Percentiles rank a stretch among this genome's conserved stretches.
Evolutionary conservation across 371 early-diverging fungal genomes (phyloP).

Genomic region (Mycotypha africana): DNA sequence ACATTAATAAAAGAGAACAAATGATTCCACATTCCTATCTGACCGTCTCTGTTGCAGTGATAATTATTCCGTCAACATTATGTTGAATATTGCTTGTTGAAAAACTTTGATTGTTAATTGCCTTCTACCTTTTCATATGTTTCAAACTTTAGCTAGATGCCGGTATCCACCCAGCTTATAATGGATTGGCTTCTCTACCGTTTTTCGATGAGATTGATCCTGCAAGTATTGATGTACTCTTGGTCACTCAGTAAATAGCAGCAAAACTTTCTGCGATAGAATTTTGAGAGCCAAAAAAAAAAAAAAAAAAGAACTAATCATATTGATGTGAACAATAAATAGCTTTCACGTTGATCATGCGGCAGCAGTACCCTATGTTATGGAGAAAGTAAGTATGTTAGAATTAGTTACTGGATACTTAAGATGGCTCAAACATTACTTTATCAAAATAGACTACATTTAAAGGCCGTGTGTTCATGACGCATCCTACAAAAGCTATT

Average conservation of each 20-base stretch:
- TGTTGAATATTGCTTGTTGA: conserved; percentile 2
- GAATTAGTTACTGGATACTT: no score
- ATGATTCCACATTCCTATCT: no score
- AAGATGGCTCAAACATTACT: not conserved
- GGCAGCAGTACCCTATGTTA: conserved; percentile 98
- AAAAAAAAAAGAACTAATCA: not conserved
- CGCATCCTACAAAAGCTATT: conserved; percentile 99
- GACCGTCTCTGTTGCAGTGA: no score
- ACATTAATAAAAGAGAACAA: no score
- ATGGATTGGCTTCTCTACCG: conserved; percentile 95
- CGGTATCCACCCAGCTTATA: conserved; percentile 98
- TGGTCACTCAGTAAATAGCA: conserved; percentile 95
- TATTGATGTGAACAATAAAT: not conserved
- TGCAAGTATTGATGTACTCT: conserved; percentile 86
- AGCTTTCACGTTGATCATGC: conserved; percentile 99
- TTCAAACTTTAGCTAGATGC: conserved; percentile 82
- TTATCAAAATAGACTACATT: conserved; percentile 77
- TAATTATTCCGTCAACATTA: no score
- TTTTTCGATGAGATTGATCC: conserved; percentile 99
- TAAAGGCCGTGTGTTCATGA: conserved; percentile 99
- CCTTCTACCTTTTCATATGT: conserved; percentile 7
- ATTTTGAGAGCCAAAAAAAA: no score
- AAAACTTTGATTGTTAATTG: conserved; percentile 5
- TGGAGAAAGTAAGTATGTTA: conserved; percentile 95
- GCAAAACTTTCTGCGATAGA: no score